Evolutionary conservation across 23 red algal genomes (phyloP).

Genomic region (Gracilariopsis chorda): DNA sequence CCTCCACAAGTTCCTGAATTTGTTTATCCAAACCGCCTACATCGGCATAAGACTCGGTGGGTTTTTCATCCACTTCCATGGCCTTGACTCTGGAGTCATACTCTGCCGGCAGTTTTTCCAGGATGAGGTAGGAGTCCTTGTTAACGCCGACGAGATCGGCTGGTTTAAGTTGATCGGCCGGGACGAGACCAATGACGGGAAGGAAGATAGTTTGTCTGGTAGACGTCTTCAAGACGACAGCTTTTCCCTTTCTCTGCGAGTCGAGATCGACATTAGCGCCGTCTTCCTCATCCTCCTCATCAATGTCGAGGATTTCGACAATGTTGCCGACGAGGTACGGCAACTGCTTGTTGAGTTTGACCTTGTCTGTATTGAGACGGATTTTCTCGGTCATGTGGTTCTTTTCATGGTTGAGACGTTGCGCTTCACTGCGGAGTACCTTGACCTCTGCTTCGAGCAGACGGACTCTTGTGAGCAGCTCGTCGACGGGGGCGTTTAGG

Average conservation of each 20-base stretch:
- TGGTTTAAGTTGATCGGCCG: constrained; percentile 87
- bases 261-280: constrained; percentile 88
- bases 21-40: constrained; percentile 99
- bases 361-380: constrained; percentile 97
- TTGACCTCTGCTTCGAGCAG: constrained; percentile 90
- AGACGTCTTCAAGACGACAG: constrained; percentile 94
- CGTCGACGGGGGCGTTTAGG: constrained; percentile 77
- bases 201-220: constrained; percentile 97
- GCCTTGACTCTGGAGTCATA: constrained; percentile 98
- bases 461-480: constrained; percentile 81
- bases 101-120: constrained; percentile 93
- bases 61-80: constrained; percentile 98
- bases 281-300: constrained; percentile 88
- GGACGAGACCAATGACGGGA: constrained; percentile 93
- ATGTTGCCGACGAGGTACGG: constrained; percentile 97
- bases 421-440: constrained; percentile 66
- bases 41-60: constrained; percentile 95
- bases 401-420: constrained; percentile 85
- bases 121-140: constrained; percentile 98
- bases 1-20: constrained; percentile 98
- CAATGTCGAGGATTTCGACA: constrained; percentile 92
- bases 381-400: constrained; percentile 79
- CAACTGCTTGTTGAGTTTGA: constrained; percentile 96
- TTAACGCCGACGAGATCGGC: constrained; percentile 97
- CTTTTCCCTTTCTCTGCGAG: constrained; percentile 73